Base-by-base conservation (phyloP, 129 eudicot genomes). In the Saposhnikovia divaricata region DNA sequence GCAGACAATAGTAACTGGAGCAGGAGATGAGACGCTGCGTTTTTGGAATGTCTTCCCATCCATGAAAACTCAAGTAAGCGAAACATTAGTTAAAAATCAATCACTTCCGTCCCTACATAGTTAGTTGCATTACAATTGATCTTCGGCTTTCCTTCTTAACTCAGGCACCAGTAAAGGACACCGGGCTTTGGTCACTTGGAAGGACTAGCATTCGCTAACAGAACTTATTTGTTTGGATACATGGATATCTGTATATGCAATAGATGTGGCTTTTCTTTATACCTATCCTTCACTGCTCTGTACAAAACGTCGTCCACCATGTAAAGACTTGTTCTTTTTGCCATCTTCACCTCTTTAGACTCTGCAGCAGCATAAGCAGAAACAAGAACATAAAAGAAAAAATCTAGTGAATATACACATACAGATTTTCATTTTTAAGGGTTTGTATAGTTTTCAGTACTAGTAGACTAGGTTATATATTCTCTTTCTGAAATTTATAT, bases 1-100 rank as follows among this genome's bases (percentile, higher is more conserved):
- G 82, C 85, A 89, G 90, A 95, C 99, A 11, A 92, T 95, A 74
- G 99, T 95, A 77, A 95, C 99, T 31, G 99, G 97, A 46, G 99
- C 99, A 0, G 99, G 99, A 46, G 97, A 95, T 45, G 99, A 95
- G 81, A 95, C 99, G 0, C 86, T 95, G 68, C 77, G 99, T 53
- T 95, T 95, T 83, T 95, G 99, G 99, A 95, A 95, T 78, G 92
- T 92, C 27, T 95, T 95, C 87, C 99, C 99, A 31, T 95, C 97
- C 2, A 84, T 88, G 19, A 95, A 90, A 81, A 86, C 97, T 25
- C 93, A 91, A 78, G 98, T 93, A 76, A 75, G 63, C 57, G 77
- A 45, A 23, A 27, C 15, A 27, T 15, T 23, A 43, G 55, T 31
- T 72, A 11, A 51, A 74, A 9, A 61, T n/a, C 1, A 59, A 2